phyloP scores from a whole-genome alignment of 2,329 filamentous ascomycete species.

The Nannizziopsis barbatae region DNA sequence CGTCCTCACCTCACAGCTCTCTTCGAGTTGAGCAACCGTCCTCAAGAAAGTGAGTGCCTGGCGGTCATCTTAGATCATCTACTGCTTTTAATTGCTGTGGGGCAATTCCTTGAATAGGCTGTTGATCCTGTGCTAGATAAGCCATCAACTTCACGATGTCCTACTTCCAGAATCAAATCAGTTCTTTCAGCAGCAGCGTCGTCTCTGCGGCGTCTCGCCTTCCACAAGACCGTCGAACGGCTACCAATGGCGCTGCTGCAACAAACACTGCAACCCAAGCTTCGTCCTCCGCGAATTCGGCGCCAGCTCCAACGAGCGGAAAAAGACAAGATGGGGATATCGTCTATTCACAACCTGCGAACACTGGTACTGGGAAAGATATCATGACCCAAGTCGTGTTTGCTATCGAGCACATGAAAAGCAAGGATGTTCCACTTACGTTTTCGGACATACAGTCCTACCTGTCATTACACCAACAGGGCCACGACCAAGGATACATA shows the following conservation, averaged over 20 bases:
- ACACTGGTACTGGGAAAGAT: constrained; percentile 64
- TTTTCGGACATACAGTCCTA: constrained; percentile 71
- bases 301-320: constrained; percentile 39
- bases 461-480: constrained; percentile 56
- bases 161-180: constrained; percentile 55
- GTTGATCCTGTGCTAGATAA: background rate
- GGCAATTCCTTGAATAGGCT: no score
- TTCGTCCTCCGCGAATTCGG: constrained; percentile 26
- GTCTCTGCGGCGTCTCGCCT: constrained; percentile 55
- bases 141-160: constrained; percentile 41
- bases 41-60: no score
- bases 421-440: constrained; percentile 55
- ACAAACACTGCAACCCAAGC: constrained; percentile 22
- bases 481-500: constrained; percentile 48
- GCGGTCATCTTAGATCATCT: no score
- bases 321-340: constrained; percentile 48
- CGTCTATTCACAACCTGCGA: constrained; percentile 64
- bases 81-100: no score
- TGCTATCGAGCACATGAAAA: constrained; percentile 70
- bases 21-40: no score
- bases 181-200: constrained; percentile 51
- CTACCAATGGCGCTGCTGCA: constrained; percentile 38
- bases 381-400: constrained; percentile 82
- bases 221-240: constrained; percentile 41
- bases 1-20: no score